Evolutionary conservation across 2,329 filamentous ascomycete species (phyloP).

Genomic region (Fusarium sp.): DNA sequence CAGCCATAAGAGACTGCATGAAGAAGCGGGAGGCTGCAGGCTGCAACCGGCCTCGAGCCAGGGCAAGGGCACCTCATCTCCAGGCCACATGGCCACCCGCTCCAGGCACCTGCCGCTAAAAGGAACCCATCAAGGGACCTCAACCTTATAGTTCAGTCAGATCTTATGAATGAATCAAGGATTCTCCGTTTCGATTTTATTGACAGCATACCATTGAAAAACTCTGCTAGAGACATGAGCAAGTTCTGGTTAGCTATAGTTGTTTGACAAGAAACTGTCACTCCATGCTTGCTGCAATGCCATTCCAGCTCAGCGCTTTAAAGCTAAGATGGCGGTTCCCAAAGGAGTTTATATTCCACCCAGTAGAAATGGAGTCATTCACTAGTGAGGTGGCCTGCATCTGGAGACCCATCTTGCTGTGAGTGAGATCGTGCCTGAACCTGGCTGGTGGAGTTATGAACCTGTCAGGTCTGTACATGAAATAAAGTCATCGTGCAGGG

Average conservation of each 20-base stretch:
- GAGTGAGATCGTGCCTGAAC: constrained; percentile 22
- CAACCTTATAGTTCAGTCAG: neutral
- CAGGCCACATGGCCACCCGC: constrained; percentile 27
- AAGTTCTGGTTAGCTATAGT: neutral
- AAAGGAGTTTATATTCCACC: neutral
- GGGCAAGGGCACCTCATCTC: constrained; percentile 11
- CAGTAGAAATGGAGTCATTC: constrained; percentile 2
- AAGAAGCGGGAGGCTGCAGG: constrained; percentile 33
- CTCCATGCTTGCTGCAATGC: neutral
- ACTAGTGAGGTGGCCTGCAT: constrained; percentile 5
- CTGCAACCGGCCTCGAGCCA: constrained; percentile 34
- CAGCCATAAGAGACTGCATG: constrained; percentile 15
- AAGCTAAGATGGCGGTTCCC: neutral
- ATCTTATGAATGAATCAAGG: neutral
- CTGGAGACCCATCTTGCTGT: constrained; percentile 10
- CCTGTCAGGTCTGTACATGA: constrained; percentile 1
- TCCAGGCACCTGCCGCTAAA: constrained; percentile 30
- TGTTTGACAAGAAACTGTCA: neutral
- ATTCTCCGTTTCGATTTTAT: neutral
- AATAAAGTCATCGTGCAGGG: constrained; percentile 28
- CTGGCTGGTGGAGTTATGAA: constrained; percentile 25
- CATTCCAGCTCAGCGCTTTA: neutral
- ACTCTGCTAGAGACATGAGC: neutral
- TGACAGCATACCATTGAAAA: constrained; percentile 10
- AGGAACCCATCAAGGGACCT: constrained; percentile 11